phyloP scores from a whole-genome alignment of 441 rosid species.

The Pelargonium cotyledonis region DNA sequence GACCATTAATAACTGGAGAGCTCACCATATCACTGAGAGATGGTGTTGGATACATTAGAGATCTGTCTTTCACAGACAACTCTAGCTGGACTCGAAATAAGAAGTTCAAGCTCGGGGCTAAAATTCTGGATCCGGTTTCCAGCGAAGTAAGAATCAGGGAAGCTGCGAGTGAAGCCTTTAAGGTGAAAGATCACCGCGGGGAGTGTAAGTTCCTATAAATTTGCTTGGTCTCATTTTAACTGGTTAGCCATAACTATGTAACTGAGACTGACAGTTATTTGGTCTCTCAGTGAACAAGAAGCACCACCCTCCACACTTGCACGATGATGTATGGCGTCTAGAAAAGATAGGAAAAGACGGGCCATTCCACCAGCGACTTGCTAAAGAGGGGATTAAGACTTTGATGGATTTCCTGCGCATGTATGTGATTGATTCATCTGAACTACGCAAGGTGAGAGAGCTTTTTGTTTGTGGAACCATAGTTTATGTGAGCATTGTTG shows the following conservation, averaged over 20 bases:
- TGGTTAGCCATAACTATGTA: not conserved
- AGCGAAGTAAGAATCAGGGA: constrained; percentile 44
- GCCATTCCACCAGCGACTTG: constrained; percentile 31
- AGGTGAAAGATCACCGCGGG: constrained; percentile 78
- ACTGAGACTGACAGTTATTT: constrained; percentile 7
- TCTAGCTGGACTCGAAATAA: constrained; percentile 72
- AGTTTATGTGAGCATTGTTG: not conserved
- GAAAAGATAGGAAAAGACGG: constrained; percentile 66
- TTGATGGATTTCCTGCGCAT: constrained; percentile 50
- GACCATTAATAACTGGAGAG: constrained; percentile 69
- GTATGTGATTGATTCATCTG: constrained; percentile 24
- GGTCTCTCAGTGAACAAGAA: constrained; percentile 51
- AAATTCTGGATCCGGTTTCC: constrained; percentile 19
- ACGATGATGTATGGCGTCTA: constrained; percentile 68
- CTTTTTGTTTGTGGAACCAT: not conserved
- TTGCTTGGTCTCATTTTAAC: too few relatives aligned
- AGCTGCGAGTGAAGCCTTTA: constrained; percentile 58
- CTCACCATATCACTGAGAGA: constrained; percentile 27
- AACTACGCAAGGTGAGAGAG: constrained; percentile 46
- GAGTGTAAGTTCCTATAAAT: constrained; percentile 43
- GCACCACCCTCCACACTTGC: constrained; percentile 55
- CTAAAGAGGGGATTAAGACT: constrained; percentile 14
- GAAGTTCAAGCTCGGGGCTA: constrained; percentile 69
- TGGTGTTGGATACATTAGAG: constrained; percentile 45
- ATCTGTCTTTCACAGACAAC: constrained; percentile 60